Evolutionary conservation across 2,329 filamentous ascomycete genomes (phyloP), one percentile per base, ranked within the genome.

Genomic region (Botryotinia calthae): DNA sequence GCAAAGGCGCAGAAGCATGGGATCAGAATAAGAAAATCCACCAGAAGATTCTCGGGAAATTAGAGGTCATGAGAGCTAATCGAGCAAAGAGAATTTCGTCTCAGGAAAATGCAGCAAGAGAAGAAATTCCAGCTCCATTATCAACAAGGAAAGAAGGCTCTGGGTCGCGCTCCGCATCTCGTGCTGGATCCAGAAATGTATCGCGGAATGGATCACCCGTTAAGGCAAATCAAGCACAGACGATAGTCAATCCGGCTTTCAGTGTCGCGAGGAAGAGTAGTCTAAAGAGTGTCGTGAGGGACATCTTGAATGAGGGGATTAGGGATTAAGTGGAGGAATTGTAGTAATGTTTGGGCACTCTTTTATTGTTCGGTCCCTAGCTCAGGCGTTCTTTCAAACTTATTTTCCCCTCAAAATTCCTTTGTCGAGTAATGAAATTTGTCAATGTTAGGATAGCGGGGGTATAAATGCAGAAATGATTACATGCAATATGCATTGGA

Each of bases 1-100:
- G 83, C 78, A 85, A 81, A 74, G 79, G 84, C 75, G 82, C 82
- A 12, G 80, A 83, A 75, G 80, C 82, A 16, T 89, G 88, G 87
- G 83, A 83, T 4, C 83, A 81, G 63, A 85, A 82, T 71, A 82
- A 83, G 76, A 86, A 85, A 79, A 78, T 88, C 61, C 84, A 81
- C 48, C 77, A 81, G 8, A 70, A 70, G 48, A 74, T 81, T 25
- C 74, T 78, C 34, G 77, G 75, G 2, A 78, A 78, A 72, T 62
- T 78, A 25, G 75, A 79, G 61, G 77, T 76, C 54, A 76, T 79
- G 75, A 78, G 73, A 68, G 48, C 65, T 2, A 56, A 68, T 56
- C 48, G 65, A 8, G 48, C 48, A 56, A 68, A 56, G n/a, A 68
- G 48, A 31, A 42, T 68, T 56, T 31, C 37, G 10, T 42, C 37